These are phyloP conservation scores for Symbiodinium pilosum DNA, from an alignment of 73 alveolate species.

Conservation along the genomic window DNA sequence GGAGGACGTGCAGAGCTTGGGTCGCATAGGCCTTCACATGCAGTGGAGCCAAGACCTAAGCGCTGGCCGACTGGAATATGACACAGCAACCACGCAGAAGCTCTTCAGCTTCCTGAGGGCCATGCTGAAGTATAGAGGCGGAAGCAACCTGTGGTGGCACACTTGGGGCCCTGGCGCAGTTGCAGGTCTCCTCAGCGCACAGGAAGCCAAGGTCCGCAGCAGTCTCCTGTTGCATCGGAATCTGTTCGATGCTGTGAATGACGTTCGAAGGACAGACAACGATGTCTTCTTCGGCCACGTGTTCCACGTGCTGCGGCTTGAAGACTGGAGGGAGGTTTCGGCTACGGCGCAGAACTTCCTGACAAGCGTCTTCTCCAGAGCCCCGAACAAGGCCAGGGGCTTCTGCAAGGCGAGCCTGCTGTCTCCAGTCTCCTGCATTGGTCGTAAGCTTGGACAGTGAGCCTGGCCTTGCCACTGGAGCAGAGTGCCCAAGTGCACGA, in stretches of 20 bases:
- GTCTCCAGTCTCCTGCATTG: neutral
- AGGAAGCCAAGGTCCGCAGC: neutral
- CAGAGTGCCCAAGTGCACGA: neutral
- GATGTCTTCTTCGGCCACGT: neutral
- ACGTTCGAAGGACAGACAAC: neutral
- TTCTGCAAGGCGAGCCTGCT: neutral
- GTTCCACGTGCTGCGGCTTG: neutral
- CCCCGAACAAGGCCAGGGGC: too few species aligned
- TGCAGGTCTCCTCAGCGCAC: neutral
- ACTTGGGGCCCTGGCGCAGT: neutral
- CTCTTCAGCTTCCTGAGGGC: neutral
- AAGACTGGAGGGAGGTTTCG: neutral
- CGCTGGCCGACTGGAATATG: neutral
- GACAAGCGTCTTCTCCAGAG: too few species aligned
- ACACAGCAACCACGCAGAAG: neutral
- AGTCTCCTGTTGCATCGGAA: neutral
- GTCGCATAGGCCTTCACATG: slow-evolving; percentile 4
- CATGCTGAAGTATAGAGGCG: neutral
- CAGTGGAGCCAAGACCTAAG: neutral
- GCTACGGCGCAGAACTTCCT: too few species aligned
- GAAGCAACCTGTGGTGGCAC: slow-evolving; percentile 35
- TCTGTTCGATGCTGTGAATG: neutral
- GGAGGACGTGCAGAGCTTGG: neutral
- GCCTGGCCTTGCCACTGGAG: neutral
- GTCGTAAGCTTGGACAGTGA: neutral